These are phyloP conservation scores for Colletotrichum viniferum DNA, from an alignment of 2,329 filamentous ascomycete genomes.

Conservation along the genomic window DNA sequence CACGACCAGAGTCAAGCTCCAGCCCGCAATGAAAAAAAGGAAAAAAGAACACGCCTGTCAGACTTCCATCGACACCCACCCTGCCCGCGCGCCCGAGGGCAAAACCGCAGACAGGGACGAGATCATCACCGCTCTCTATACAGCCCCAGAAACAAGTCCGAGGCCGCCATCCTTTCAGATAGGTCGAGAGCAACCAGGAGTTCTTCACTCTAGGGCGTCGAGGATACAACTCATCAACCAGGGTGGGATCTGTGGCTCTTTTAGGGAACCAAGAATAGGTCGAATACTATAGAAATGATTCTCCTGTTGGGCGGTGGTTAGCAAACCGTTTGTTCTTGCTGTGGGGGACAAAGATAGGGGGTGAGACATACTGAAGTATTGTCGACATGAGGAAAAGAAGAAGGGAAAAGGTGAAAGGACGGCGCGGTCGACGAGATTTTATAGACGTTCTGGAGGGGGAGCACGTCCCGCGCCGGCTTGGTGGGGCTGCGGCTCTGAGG, in stretches of 20 bases:
- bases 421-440: slow-evolving; percentile 37
- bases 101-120: slow-evolving; percentile 76
- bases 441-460: slow-evolving; percentile 35
- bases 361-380: slow-evolving; percentile 59
- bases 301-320: slow-evolving; percentile 50
- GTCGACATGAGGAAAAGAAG: slow-evolving; percentile 63
- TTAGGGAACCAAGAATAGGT: slow-evolving; percentile 90
- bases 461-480: background rate
- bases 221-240: slow-evolving; percentile 94
- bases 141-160: slow-evolving; percentile 44
- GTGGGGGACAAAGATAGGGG: slow-evolving; percentile 32
- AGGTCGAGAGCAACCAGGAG: slow-evolving; percentile 61
- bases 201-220: slow-evolving; percentile 87
- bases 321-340: slow-evolving; percentile 21
- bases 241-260: slow-evolving; percentile 93
- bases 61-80: slow-evolving; percentile 89
- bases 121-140: slow-evolving; percentile 96
- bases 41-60: slow-evolving; percentile 69
- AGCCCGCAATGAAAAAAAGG: slow-evolving; percentile 60
- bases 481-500: background rate
- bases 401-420: slow-evolving; percentile 38
- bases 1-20: slow-evolving; percentile 49
- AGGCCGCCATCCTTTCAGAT: slow-evolving; percentile 65
- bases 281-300: slow-evolving; percentile 99
- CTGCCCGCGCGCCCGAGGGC: slow-evolving; percentile 77